phyloP scores from a whole-genome alignment of 345 rosid species.

The Syzygium jambos region DNA sequence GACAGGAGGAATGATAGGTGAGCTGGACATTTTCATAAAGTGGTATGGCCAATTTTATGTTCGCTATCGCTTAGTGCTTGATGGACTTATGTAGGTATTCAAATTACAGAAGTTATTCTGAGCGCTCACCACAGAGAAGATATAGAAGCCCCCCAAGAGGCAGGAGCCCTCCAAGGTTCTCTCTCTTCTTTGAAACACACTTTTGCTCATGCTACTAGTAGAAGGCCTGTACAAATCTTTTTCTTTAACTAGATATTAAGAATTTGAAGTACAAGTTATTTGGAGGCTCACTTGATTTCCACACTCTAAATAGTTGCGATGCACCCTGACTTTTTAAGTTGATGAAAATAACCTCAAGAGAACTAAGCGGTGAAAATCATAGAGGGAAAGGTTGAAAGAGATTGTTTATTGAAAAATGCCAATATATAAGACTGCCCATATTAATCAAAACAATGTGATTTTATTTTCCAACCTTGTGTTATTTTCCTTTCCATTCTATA shows the following conservation, averaged over 20 bases:
- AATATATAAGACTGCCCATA: background rate
- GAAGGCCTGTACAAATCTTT: background rate
- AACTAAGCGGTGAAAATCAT: background rate
- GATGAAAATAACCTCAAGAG: background rate
- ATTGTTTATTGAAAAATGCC: background rate
- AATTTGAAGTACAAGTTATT: background rate
- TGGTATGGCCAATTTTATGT: background rate
- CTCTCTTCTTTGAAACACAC: background rate
- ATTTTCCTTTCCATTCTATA: background rate
- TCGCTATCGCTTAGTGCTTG: background rate
- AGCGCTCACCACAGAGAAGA: slow-evolving; percentile 40
- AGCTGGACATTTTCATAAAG: background rate
- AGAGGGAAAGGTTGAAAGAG: background rate
- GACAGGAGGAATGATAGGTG: slow-evolving; percentile 78
- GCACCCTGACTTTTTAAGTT: background rate
- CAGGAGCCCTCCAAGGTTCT: slow-evolving; percentile 76
- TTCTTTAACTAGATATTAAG: background rate
- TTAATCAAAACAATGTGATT: background rate
- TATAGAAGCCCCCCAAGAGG: slow-evolving; percentile 69
- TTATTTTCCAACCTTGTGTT: background rate
- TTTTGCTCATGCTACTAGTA: background rate
- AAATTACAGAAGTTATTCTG: slow-evolving; percentile 40
- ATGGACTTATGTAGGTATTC: slow-evolving; percentile 34
- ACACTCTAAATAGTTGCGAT: background rate
- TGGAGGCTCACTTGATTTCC: background rate